Evolutionary conservation across 139 green algal genomes (phyloP).

Genomic region (Tetradesmus obliquus): DNA sequence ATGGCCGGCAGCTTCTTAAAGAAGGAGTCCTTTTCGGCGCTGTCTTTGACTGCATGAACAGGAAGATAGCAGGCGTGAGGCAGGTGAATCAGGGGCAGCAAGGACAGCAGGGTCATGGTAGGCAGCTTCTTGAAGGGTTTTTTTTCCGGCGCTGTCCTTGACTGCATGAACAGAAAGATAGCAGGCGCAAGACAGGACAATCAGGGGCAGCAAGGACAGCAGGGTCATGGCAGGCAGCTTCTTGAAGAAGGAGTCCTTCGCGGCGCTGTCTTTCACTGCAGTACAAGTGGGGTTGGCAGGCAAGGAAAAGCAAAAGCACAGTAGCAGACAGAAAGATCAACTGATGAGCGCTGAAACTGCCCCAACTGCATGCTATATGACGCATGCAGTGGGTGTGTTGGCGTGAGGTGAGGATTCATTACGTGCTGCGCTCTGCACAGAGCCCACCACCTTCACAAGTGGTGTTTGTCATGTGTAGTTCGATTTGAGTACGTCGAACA

Average conservation of each 20-base stretch:
- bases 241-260: conserved; percentile 90
- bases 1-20: conserved; percentile 74
- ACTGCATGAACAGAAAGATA: conserved; percentile 35
- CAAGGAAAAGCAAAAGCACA: no score
- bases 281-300: no score
- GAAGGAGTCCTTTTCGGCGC: conserved; percentile 84
- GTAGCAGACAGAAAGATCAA: no score
- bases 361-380: no score
- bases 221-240: conserved; percentile 55
- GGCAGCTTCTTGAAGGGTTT: conserved; percentile 69
- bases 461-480: no score
- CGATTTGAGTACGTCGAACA: no score
- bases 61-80: neutral
- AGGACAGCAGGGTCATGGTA: neutral
- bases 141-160: conserved; percentile 87
- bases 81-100: neutral
- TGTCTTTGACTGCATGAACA: conserved; percentile 78
- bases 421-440: no score
- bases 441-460: no score
- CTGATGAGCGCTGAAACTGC: no score
- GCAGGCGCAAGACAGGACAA: neutral
- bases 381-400: no score
- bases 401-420: no score
- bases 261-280: conserved; percentile 66
- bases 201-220: neutral